phyloP scores from a whole-genome alignment of 768 basidiomycete species.

The Trametes cubensis region DNA sequence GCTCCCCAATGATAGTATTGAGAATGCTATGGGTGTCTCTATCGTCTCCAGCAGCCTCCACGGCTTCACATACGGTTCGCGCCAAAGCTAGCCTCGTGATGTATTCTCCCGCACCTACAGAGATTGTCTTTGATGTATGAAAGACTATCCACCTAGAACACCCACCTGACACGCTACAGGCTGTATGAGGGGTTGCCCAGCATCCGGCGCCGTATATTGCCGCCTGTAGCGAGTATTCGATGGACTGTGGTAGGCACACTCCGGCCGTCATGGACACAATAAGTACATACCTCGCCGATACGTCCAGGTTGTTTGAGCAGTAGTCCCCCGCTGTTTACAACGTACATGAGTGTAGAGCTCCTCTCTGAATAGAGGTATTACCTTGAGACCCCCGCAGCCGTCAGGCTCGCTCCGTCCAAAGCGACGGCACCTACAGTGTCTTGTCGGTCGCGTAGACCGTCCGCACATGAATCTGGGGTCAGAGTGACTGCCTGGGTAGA shows the following conservation, averaged over 20 bases:
- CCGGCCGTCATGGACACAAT: not conserved
- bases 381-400: constrained; percentile 82
- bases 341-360: too few relatives aligned
- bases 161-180: constrained; percentile 73
- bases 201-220: constrained; percentile 76
- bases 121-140: not conserved
- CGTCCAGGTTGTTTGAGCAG: constrained; percentile 75
- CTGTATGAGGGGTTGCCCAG: constrained; percentile 59
- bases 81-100: constrained; percentile 64
- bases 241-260: not conserved
- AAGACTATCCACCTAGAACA: not conserved
- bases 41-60: constrained; percentile 36
- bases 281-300: constrained; percentile 63
- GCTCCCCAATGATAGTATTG: constrained; percentile 44
- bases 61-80: constrained; percentile 51
- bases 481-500: not conserved
- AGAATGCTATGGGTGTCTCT: constrained; percentile 62
- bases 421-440: constrained; percentile 85
- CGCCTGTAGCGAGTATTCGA: constrained; percentile 46
- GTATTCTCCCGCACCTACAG: constrained; percentile 68
- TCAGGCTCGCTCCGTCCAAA: constrained; percentile 45
- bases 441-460: constrained; percentile 47
- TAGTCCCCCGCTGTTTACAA: constrained; percentile 64
- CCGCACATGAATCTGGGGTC: not conserved
- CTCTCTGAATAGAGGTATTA: not conserved